Conservation (phyloP, 106 monocot genomes). For the Agapanthus africanus region DNA sequence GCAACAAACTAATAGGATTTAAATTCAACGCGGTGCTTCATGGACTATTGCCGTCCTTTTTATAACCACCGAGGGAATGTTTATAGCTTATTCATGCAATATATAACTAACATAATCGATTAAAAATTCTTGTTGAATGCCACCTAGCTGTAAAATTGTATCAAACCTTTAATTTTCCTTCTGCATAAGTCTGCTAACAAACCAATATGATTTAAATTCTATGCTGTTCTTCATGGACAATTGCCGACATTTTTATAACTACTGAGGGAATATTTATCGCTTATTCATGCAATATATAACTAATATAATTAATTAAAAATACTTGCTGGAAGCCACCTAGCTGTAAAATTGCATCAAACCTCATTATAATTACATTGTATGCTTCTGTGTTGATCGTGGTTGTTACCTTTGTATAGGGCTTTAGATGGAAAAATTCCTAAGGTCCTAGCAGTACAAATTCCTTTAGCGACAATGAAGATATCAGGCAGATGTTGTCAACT, state of each 20-base stretch:
- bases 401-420: constrained; percentile 25
- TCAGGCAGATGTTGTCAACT: constrained; percentile 37
- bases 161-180: too few species aligned
- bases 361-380: background rate
- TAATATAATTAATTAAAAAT: too few species aligned
- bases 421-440: constrained; percentile 27
- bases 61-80: background rate
- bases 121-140: too few species aligned
- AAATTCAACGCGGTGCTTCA: background rate
- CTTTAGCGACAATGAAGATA: constrained; percentile 78
- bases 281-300: too few species aligned
- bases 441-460: constrained; percentile 39
- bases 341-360: background rate
- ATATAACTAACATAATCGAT: background rate
- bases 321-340: background rate
- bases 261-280: too few species aligned
- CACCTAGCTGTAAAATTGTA: too few species aligned
- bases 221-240: too few species aligned
- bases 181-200: too few species aligned
- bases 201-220: too few species aligned
- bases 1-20: background rate
- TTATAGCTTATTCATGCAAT: too few species aligned
- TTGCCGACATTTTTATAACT: too few species aligned
- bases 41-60: background rate
- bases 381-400: background rate